These are phyloP conservation scores for Anastatica hierochuntica DNA, from an alignment of 345 rosid genomes.

Conservation along the genomic window DNA sequence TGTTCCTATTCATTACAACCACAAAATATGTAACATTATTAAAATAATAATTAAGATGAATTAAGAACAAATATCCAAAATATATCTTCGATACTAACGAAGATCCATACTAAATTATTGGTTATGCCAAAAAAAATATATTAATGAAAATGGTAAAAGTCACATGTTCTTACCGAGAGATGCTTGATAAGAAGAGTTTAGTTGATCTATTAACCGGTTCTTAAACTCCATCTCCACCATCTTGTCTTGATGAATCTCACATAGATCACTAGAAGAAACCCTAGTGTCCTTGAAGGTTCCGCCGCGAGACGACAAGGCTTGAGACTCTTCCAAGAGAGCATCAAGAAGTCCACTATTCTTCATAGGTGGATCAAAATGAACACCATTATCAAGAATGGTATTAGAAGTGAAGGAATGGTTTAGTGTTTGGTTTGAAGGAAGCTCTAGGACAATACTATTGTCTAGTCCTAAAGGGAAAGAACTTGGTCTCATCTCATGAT, in stretches of 20 bases:
- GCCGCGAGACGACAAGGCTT: slow-evolving; percentile 26
- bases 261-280: slow-evolving; percentile 3
- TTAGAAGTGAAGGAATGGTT: slow-evolving; percentile 11
- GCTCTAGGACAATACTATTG: slow-evolving; percentile 30
- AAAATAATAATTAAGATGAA: not conserved
- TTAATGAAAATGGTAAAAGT: not conserved
- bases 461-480: slow-evolving; percentile 23
- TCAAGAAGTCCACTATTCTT: slow-evolving; percentile 47
- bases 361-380: not conserved
- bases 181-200: slow-evolving; percentile 32
- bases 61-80: not conserved
- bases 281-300: slow-evolving; percentile 10
- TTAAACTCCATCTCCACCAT: slow-evolving; percentile 13
- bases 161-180: slow-evolving; percentile 35
- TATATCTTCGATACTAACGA: no score
- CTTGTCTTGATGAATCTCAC: not conserved
- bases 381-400: slow-evolving; percentile 6
- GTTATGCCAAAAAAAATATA: not conserved
- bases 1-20: slow-evolving; percentile 20
- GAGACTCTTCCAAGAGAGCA: slow-evolving; percentile 46
- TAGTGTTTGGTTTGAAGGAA: slow-evolving; percentile 44
- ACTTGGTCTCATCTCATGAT: not conserved
- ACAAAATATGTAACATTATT: not conserved
- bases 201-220: slow-evolving; percentile 24
- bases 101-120: not conserved